Percentiles rank a stretch among this genome's conserved stretches.
Conservation (phyloP, 2,329 filamentous ascomycete genomes). For the Xylariaceae sp. region DNA sequence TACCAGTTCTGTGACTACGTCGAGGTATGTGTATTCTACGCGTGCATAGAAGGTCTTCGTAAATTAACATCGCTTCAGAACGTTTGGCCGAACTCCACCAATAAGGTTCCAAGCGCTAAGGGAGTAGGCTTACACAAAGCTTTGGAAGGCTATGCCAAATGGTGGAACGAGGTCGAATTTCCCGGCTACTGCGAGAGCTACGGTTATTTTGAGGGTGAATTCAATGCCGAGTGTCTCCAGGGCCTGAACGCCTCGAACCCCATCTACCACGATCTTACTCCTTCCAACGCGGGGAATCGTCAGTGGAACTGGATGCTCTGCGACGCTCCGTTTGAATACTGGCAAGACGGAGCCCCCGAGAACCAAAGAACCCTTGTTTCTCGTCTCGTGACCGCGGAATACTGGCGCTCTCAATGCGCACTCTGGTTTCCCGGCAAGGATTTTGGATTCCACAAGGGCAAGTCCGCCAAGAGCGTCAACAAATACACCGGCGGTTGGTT, state of each 20-base stretch:
- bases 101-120: conserved; percentile 42
- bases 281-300: conserved; percentile 41
- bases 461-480: conserved; percentile 33
- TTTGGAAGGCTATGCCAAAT: conserved; percentile 49
- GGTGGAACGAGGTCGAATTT: conserved; percentile 38
- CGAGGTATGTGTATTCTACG: conserved; percentile 26
- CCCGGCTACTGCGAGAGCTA: conserved; percentile 43
- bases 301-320: conserved; percentile 56
- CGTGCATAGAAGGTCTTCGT: not conserved
- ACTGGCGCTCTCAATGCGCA: conserved; percentile 42
- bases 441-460: conserved; percentile 32
- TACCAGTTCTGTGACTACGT: conserved; percentile 48
- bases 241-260: conserved; percentile 43
- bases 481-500: conserved; percentile 39
- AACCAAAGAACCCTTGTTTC: conserved; percentile 39
- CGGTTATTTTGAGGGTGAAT: conserved; percentile 40
- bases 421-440: conserved; percentile 42
- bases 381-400: conserved; percentile 32
- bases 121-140: conserved; percentile 51
- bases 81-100: conserved; percentile 39
- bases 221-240: conserved; percentile 45
- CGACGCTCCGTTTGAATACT: conserved; percentile 44
- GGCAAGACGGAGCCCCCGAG: conserved; percentile 43
- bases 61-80: conserved; percentile 25
- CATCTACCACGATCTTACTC: conserved; percentile 34